These are phyloP conservation scores for Diaporthe vaccinii DNA, from an alignment of 2,329 filamentous ascomycete genomes.

Conservation along the genomic window DNA sequence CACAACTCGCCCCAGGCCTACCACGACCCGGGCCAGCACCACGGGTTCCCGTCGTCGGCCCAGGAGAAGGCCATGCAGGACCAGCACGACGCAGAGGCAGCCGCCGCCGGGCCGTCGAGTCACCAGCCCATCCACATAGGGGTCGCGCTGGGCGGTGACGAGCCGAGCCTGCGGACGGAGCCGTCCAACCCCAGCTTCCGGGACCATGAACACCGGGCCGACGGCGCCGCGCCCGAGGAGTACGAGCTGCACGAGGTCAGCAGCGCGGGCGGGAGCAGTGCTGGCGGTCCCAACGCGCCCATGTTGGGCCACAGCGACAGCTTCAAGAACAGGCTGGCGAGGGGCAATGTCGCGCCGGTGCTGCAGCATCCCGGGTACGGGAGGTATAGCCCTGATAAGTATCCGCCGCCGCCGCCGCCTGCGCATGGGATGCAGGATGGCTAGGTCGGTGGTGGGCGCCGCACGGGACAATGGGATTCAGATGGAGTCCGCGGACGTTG, in stretches of 20 bases:
- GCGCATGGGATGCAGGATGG: conserved; percentile 39
- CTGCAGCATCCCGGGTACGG: conserved; percentile 63
- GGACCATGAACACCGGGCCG: conserved; percentile 45
- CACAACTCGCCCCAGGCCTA: conserved; percentile 41
- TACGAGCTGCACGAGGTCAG: conserved; percentile 66
- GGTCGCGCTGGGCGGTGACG: conserved; percentile 58
- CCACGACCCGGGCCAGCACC: conserved; percentile 43
- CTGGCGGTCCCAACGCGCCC: conserved; percentile 39
- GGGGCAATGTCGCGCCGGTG: conserved; percentile 54
- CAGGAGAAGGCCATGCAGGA: conserved; percentile 42
- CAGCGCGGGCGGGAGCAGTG: conserved; percentile 37
- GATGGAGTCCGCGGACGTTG: background rate
- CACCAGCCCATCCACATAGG: conserved; percentile 53
- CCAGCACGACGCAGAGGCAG: conserved; percentile 27
- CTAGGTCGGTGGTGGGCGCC: conserved; percentile 42
- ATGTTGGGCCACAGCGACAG: conserved; percentile 32
- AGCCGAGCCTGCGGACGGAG: conserved; percentile 50
- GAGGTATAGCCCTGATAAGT: conserved; percentile 48
- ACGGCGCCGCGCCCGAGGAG: conserved; percentile 51
- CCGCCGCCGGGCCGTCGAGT: conserved; percentile 18
- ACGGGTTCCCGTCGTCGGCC: conserved; percentile 46
- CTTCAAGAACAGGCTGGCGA: conserved; percentile 44
- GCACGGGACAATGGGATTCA: background rate
- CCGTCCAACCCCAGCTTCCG: conserved; percentile 47
- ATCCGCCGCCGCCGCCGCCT: conserved; percentile 36